Base-by-base conservation (phyloP, 192 early-diverging fungal genomes). In the Rhizoclosmatium globosum region DNA sequence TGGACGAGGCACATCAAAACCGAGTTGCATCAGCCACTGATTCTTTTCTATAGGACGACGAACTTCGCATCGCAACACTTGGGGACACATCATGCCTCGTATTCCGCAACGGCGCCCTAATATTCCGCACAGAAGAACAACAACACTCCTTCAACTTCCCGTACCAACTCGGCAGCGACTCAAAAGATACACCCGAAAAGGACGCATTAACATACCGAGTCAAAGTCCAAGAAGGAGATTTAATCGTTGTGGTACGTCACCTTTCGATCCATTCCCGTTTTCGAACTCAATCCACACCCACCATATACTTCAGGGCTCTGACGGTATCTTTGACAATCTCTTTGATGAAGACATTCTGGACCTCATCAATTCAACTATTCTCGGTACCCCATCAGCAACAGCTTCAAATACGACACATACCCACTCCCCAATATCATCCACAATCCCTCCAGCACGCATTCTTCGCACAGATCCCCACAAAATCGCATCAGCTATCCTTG, bases 61-160 rank as follows among this genome's bases (percentile, higher is more conserved):
- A 98, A 86, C 85, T 99, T 53, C 91, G 96, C 3, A 93, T 99
- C 53, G 94, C 95, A 0, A 98, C 98, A 77, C 84, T 99, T 60
- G 98, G 98, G 50, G 98, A 99, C 83, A 97, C 96, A 82, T 95
- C 95, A 2, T 85, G 98, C 72, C 87, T 92, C 45, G 87, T 99
- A 1, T 94, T 99, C 59, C 92, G 98, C 46, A 88, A 92, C 66
- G 92, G 93, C 67, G 92, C 95, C 72, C 89, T 94, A 81, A 92
- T 97, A 23, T 99, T 98, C 84, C 89, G 96, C 48, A 96, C 92
- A 45, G 96, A 98, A 85, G 97, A 98, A 82, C 98, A 98, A 78
- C 97, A 98, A 83, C 96, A 99, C 84, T 97, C 95, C 15, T 99
- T 99, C 87, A 99, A 99, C 84, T 98, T 94, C 79, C 98, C 98